A percentile compares a stretch with the other conserved stretches of the same genome.
phyloP scores from a whole-genome alignment of 768 basidiomycete species.

The Pleurotus pulmonarius region DNA sequence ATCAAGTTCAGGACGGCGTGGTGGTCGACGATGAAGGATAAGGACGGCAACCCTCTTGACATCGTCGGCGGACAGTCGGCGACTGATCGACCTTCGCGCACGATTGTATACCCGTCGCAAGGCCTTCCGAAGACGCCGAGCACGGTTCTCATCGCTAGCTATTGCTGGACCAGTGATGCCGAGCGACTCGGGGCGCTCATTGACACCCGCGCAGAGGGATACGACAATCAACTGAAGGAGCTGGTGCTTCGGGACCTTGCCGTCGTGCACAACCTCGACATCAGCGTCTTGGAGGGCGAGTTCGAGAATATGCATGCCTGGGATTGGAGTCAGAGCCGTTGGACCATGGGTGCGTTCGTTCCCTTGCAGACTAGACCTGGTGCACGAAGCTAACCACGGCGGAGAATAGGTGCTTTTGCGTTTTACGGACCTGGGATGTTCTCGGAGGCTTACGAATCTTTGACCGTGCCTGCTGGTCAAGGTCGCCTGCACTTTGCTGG shows the following conservation, averaged over 20 bases:
- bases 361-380: no score
- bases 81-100: slow-evolving; percentile 25
- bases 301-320: slow-evolving; percentile 22
- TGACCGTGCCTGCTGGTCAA: slow-evolving; percentile 25
- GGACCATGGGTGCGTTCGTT: slow-evolving; percentile 27
- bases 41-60: slow-evolving; percentile 15
- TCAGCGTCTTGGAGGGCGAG: slow-evolving; percentile 15
- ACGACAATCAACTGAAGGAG: slow-evolving; percentile 20
- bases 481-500: slow-evolving; percentile 31
- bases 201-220: slow-evolving; percentile 7
- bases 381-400: background rate
- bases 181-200: slow-evolving; percentile 32
- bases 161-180: slow-evolving; percentile 37
- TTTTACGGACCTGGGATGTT: slow-evolving; percentile 37
- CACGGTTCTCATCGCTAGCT: slow-evolving; percentile 35
- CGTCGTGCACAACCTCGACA: slow-evolving; percentile 20
- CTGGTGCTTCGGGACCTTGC: slow-evolving; percentile 27
- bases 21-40: slow-evolving; percentile 27
- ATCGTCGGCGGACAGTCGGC: slow-evolving; percentile 36
- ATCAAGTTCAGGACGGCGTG: slow-evolving; percentile 29
- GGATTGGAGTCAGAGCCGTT: slow-evolving; percentile 30
- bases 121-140: slow-evolving; percentile 18
- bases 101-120: slow-evolving; percentile 41
- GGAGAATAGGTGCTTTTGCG: slow-evolving; percentile 32
- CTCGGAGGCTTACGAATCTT: slow-evolving; percentile 22